Evolutionary conservation across 2,329 filamentous ascomycete genomes (phyloP).

Genomic region (Dothideomycetidae sp.): DNA sequence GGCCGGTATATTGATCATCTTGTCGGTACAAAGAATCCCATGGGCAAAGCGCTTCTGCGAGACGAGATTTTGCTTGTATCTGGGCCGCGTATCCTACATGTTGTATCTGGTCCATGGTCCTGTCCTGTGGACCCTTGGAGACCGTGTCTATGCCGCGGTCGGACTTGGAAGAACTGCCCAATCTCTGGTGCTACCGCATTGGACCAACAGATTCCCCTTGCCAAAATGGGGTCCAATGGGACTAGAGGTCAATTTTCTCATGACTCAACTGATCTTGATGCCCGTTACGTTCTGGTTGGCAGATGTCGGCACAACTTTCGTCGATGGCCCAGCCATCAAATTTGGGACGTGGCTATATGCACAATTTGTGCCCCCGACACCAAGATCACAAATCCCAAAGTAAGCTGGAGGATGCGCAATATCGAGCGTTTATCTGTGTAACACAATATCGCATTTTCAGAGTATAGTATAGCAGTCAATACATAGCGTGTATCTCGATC

Average conservation of each 20-base stretch:
- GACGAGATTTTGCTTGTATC: constrained; percentile 43
- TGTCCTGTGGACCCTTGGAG: constrained; percentile 44
- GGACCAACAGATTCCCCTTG: constrained; percentile 44
- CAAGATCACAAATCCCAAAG: too few relatives aligned
- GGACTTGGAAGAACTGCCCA: constrained; percentile 42
- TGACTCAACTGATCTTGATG: constrained; percentile 45
- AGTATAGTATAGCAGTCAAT: too few relatives aligned
- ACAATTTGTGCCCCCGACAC: too few relatives aligned
- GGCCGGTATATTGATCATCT: constrained; percentile 24
- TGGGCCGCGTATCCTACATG: constrained; percentile 48
- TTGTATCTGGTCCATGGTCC: constrained; percentile 53
- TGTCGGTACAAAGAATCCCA: constrained; percentile 41
- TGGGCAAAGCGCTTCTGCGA: constrained; percentile 48
- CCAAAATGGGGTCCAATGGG: constrained; percentile 43
- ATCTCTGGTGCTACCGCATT: constrained; percentile 37
- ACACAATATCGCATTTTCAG: too few relatives aligned
- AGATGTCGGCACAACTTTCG: constrained; percentile 39
- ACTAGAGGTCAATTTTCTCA: constrained; percentile 45
- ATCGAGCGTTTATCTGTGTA: too few relatives aligned
- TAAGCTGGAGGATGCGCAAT: too few relatives aligned
- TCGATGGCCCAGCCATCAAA: constrained; percentile 48
- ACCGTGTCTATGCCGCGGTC: constrained; percentile 45
- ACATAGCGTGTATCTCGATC: too few relatives aligned
- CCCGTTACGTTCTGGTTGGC: constrained; percentile 46
- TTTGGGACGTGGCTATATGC: constrained; percentile 24